A percentile compares a stretch with the other conserved stretches of the same genome.
Evolutionary conservation across 2,329 filamentous ascomycete genomes (phyloP).

Genomic region (Arthroderma sp.): DNA sequence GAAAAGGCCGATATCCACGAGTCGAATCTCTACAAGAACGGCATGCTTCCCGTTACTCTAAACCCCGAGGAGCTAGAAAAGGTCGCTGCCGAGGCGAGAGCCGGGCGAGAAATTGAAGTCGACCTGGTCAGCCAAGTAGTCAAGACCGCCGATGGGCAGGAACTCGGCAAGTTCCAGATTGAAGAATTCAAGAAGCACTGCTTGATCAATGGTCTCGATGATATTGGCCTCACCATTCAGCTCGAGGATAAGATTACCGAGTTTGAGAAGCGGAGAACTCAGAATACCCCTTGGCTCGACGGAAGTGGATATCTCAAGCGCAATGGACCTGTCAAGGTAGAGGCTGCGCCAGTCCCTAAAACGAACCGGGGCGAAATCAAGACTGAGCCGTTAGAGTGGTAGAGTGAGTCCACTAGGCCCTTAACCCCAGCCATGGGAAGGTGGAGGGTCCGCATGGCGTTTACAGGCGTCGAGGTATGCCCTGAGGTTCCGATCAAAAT

Average conservation of each 20-base stretch:
- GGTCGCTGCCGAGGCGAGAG: slow-evolving; percentile 63
- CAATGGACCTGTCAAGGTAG: slow-evolving; percentile 46
- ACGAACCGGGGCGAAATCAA: slow-evolving; percentile 79
- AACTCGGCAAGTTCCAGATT: slow-evolving; percentile 68
- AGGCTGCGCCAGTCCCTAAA: slow-evolving; percentile 61
- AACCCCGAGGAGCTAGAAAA: slow-evolving; percentile 50
- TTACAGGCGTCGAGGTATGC: too few species aligned
- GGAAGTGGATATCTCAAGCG: slow-evolving; percentile 64
- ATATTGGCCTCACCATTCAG: slow-evolving; percentile 90
- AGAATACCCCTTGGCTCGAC: slow-evolving; percentile 80
- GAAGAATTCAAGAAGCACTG: slow-evolving; percentile 94
- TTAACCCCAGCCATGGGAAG: too few species aligned
- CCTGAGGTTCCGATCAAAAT: too few species aligned
- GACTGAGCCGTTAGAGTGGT: slow-evolving; percentile 84
- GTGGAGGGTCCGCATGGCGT: too few species aligned
- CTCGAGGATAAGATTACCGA: slow-evolving; percentile 74
- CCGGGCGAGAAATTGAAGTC: slow-evolving; percentile 73
- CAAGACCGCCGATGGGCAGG: slow-evolving; percentile 59
- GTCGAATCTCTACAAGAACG: slow-evolving; percentile 99
- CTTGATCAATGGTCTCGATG: slow-evolving; percentile 81
- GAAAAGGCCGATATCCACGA: slow-evolving; percentile 70
- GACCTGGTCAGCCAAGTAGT: slow-evolving; percentile 77
- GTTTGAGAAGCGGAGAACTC: slow-evolving; percentile 66
- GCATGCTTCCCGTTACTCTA: slow-evolving; percentile 82
- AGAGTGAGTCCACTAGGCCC: slow-evolving; percentile 10